Percentiles rank a stretch among this genome's conserved stretches.
Evolutionary conservation across 345 rosid genomes (phyloP).

Genomic region (Rhodamnia argentea): DNA sequence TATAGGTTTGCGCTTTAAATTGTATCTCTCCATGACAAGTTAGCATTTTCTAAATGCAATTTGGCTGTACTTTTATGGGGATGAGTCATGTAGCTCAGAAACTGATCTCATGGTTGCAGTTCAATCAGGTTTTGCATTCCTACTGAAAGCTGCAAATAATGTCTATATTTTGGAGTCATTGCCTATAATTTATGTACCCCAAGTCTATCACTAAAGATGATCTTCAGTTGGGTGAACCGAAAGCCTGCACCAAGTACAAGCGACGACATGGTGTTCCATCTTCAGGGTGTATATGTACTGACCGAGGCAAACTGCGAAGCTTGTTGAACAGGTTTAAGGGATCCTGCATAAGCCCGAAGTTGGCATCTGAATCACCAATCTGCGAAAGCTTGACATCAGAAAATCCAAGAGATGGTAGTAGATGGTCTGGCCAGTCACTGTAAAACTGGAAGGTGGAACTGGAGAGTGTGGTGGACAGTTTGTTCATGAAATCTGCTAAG

Average conservation of each 20-base stretch:
- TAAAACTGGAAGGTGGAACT: constrained; percentile 70
- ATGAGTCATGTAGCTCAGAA: not conserved
- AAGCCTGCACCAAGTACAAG: constrained; percentile 87
- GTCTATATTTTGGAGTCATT: not conserved
- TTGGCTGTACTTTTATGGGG: not conserved
- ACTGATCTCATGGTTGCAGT: not conserved
- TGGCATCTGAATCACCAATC: constrained; percentile 89
- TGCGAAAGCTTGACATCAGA: constrained; percentile 79
- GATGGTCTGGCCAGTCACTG: constrained; percentile 93
- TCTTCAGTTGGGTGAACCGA: constrained; percentile 52
- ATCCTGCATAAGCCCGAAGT: constrained; percentile 70
- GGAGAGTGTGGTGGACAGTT: constrained; percentile 61
- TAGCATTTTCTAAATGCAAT: not conserved
- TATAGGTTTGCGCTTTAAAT: not conserved
- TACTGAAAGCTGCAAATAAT: not conserved
- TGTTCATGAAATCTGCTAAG: constrained; percentile 93
- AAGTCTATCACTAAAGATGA: constrained; percentile 10
- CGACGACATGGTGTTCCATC: constrained; percentile 92
- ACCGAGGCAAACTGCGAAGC: constrained; percentile 73
- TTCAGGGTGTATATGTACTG: constrained; percentile 65
- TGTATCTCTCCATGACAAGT: not conserved
- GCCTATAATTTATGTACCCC: constrained; percentile 8
- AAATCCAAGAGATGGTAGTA: constrained; percentile 81
- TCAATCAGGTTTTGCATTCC: not conserved
- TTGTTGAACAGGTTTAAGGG: constrained; percentile 74